Evolutionary conservation across 805 yeast genomes (phyloP), one percentile per base, ranked within the genome.

Genomic region (Saturnispora quitensis): DNA sequence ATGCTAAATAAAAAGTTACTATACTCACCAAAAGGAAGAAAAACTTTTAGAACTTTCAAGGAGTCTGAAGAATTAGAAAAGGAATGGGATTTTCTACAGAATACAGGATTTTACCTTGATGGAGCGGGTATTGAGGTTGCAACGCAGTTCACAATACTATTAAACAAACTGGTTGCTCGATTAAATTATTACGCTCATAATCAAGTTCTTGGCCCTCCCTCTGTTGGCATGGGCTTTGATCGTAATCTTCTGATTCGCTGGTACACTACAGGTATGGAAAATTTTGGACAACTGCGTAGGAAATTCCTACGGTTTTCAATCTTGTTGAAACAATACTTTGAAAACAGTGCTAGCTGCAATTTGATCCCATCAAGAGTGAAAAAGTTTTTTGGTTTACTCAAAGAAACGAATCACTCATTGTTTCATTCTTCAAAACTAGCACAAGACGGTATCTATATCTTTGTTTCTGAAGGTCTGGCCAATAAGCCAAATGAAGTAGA

Each of bases 31-130:
- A 56, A 50, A 15, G 49, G 52, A 35, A 72, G 74, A 4, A 72
- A 73, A 40, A 77, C 84, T 13, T 86, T 87, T 69, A 77, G 89
- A 58, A 86, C 95, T 0, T 88, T 87, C 66, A 88, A 88, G 61
- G 97, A 88, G 60, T 90, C 96, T 1, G 99, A 91, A 58, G 89
- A 86, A 62, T 71, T 93, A 47, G 95, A 89, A 60, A 78, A 75
- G 50, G 86, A 86, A 43, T 93, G 96, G 90, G 74, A 76, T 31
- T 82, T 84, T 58, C 71, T 93, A 57, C 86, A 79, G 58, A 81
- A 82, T 58, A 75, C 88, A 35, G 97, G 97, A 13, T 78, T 76
- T 55, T 83, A 77, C 58, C 76, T 93, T 28, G 89, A 86, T 42
- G 82, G 84, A 15, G 81, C 91, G 50, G 93, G 96, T 0, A 84